Percentiles rank a stretch among this genome's conserved stretches.
Conservation (phyloP, 1,284 basidiomycete genomes). For the Fomitopsis schrenkii region DNA sequence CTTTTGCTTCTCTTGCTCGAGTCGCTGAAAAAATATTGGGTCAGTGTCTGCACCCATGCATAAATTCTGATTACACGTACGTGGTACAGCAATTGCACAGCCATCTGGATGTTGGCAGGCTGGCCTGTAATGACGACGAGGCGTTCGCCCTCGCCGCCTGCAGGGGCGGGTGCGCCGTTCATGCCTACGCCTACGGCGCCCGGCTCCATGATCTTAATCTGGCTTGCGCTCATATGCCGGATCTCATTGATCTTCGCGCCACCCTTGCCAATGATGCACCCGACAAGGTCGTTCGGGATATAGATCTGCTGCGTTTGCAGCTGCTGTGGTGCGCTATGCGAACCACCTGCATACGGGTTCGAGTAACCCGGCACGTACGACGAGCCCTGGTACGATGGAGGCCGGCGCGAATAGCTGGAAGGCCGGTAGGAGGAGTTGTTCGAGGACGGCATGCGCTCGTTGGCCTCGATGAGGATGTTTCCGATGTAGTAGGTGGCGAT, state of each 20-base stretch:
- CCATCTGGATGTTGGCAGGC: conserved; percentile 94
- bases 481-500: conserved; percentile 99
- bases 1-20: conserved; percentile 88
- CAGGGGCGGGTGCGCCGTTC: conserved; percentile 65
- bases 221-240: conserved; percentile 87
- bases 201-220: conserved; percentile 99
- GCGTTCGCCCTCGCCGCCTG: conserved; percentile 79
- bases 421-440: conserved; percentile 37
- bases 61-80: conserved; percentile 39
- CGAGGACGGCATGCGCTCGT: conserved; percentile 78
- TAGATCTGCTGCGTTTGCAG: conserved; percentile 98
- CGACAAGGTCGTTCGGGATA: conserved; percentile 97
- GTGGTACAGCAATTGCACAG: conserved; percentile 90
- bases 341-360: conserved; percentile 36
- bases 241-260: conserved; percentile 99
- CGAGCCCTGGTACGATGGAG: conserved; percentile 47
- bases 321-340: conserved; percentile 43
- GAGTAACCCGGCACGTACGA: conserved; percentile 70
- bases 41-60: neutral
- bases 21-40: conserved; percentile 43
- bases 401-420: conserved; percentile 44
- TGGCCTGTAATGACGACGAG: conserved; percentile 94
- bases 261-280: conserved; percentile 98
- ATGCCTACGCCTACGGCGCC: conserved; percentile 69
- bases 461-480: conserved; percentile 93